Evolutionary conservation across 2,329 filamentous ascomycete species (phyloP).

Genomic region (Cordyceps pruinosa): DNA sequence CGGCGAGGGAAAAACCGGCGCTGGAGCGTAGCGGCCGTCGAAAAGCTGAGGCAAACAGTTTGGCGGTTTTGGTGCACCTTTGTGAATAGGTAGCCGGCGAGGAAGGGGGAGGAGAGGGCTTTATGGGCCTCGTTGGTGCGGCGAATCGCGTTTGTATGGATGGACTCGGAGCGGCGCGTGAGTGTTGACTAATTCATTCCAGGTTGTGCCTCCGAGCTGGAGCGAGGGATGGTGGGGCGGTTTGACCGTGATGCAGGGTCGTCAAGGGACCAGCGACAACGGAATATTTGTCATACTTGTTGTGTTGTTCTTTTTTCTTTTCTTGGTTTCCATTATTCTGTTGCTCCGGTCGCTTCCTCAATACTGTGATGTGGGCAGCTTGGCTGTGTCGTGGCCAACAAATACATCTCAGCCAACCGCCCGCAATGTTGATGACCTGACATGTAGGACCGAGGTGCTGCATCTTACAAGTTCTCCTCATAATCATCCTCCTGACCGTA

Average conservation of each 20-base stretch:
- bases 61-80: constrained; percentile 49
- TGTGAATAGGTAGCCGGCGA: background rate
- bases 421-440: too few relatives aligned
- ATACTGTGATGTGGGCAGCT: too few relatives aligned
- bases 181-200: constrained; percentile 11
- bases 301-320: too few relatives aligned
- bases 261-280: too few relatives aligned
- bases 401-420: too few relatives aligned
- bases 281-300: too few relatives aligned
- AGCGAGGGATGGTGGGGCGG: constrained; percentile 10
- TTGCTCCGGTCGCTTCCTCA: too few relatives aligned
- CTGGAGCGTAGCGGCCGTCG: constrained; percentile 70
- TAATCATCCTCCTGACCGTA: too few relatives aligned
- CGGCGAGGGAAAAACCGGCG: constrained; percentile 66
- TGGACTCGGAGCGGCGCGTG: background rate
- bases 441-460: too few relatives aligned
- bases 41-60: constrained; percentile 85
- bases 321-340: too few relatives aligned
- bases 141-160: background rate
- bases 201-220: constrained; percentile 3
- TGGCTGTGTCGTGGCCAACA: too few relatives aligned
- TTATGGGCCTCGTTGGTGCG: constrained; percentile 4
- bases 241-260: background rate
- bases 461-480: too few relatives aligned
- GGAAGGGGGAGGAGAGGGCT: background rate